phyloP scores from a whole-genome alignment of 345 rosid genomes.

The Clausena lansium region DNA sequence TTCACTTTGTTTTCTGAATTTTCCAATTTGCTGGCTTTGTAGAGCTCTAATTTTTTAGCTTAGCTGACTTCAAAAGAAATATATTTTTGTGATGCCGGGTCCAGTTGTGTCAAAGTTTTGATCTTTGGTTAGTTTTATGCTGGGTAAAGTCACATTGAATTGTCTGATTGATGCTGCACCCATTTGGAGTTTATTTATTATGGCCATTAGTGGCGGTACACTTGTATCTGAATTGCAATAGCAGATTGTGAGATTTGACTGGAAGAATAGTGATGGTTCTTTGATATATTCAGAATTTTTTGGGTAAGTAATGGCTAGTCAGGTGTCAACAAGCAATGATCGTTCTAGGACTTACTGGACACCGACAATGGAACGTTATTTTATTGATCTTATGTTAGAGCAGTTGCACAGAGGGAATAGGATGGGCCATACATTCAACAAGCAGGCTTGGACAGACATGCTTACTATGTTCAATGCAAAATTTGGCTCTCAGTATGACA shows the following conservation, averaged over 20 bases:
- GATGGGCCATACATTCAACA: slow-evolving; percentile 77
- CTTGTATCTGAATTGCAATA: not conserved
- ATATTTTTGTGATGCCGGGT: not conserved
- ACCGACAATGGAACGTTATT: slow-evolving; percentile 79
- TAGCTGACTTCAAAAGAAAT: not conserved
- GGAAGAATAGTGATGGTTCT: not conserved
- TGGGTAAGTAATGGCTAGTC: slow-evolving; percentile 35
- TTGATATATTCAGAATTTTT: not conserved
- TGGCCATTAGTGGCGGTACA: not conserved
- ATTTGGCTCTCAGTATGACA: slow-evolving; percentile 76
- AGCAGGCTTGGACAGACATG: slow-evolving; percentile 88
- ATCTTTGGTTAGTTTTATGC: not conserved
- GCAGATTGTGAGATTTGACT: not conserved
- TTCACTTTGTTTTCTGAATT: not conserved
- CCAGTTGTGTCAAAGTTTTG: not conserved
- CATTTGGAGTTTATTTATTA: not conserved
- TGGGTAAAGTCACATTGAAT: not conserved
- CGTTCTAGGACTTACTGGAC: slow-evolving; percentile 87
- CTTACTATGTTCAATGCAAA: slow-evolving; percentile 55
- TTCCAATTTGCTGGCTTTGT: not conserved
- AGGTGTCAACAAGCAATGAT: slow-evolving; percentile 42
- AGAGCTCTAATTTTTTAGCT: not conserved
- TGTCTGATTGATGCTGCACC: not conserved
- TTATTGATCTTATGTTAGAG: slow-evolving; percentile 83
- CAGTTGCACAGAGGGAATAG: slow-evolving; percentile 75